These are phyloP conservation scores for Populus hybrid DNA, from an alignment of 441 rosid genomes.

Conservation along the genomic window DNA sequence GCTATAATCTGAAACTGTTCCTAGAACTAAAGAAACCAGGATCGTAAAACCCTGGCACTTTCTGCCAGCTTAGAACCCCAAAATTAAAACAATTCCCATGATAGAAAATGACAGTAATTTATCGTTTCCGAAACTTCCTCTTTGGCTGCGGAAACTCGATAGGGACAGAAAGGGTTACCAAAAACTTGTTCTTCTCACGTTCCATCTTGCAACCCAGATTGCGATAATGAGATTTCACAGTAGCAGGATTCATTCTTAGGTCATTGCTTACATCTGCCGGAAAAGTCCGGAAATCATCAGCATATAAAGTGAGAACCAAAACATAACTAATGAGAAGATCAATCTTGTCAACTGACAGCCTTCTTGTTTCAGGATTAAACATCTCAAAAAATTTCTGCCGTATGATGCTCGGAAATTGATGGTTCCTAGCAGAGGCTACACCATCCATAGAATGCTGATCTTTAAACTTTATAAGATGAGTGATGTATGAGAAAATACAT, in stretches of 20 bases:
- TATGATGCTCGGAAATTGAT: conserved; percentile 55
- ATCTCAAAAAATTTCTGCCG: conserved; percentile 43
- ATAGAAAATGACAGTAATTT: neutral
- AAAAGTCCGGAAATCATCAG: conserved; percentile 59
- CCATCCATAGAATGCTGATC: conserved; percentile 57
- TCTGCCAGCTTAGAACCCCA: neutral
- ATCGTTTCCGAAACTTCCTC: conserved; percentile 24
- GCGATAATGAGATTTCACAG: conserved; percentile 52
- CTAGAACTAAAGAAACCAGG: neutral
- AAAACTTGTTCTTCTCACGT: conserved; percentile 21
- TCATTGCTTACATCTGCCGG: conserved; percentile 70
- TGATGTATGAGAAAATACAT: conserved; percentile 50
- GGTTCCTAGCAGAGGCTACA: conserved; percentile 51
- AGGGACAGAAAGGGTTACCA: conserved; percentile 61
- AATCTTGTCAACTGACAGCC: conserved; percentile 43
- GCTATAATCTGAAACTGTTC: neutral
- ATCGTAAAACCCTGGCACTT: neutral
- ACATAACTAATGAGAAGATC: conserved; percentile 75
- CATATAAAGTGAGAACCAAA: conserved; percentile 68
- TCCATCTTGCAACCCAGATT: conserved; percentile 72
- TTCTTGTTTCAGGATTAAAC: conserved; percentile 45
- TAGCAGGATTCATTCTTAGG: conserved; percentile 44
- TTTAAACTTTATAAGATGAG: conserved; percentile 79
- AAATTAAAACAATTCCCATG: neutral
- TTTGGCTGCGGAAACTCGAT: conserved; percentile 50